These are phyloP conservation scores for Evansstolkia leycettana DNA, from an alignment of 495 filamentous ascomycete species.

Conservation along the genomic window DNA sequence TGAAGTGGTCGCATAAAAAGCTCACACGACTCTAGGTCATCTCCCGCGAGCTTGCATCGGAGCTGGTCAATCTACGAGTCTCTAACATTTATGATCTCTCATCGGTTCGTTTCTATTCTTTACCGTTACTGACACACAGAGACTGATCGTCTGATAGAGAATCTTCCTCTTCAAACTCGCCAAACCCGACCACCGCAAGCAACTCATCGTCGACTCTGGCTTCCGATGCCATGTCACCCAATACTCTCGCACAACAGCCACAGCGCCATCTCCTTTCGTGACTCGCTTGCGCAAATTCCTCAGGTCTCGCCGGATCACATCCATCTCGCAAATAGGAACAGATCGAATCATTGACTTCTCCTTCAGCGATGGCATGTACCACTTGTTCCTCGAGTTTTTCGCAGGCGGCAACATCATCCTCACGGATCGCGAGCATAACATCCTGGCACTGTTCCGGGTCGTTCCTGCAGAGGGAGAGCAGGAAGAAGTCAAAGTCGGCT, in stretches of 20 bases:
- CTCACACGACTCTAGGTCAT: conserved; percentile 53
- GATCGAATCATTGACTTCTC: conserved; percentile 86
- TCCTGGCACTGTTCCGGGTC: conserved; percentile 67
- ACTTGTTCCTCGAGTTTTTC: conserved; percentile 89
- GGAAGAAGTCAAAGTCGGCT: conserved; percentile 59
- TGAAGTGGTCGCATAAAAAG: conserved; percentile 29
- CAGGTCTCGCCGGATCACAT: conserved; percentile 72
- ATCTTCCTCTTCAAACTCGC: conserved; percentile 91
- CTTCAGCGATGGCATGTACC: conserved; percentile 83
- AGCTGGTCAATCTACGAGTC: conserved; percentile 65
- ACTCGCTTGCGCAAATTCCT: conserved; percentile 72
- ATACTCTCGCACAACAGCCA: conserved; percentile 74
- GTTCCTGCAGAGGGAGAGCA: conserved; percentile 61
- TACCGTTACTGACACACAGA: not conserved
- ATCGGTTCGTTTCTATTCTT: conserved; percentile 37
- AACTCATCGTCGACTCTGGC: conserved; percentile 84
- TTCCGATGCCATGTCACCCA: conserved; percentile 91
- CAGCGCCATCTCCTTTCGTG: conserved; percentile 75
- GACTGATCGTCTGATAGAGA: conserved; percentile 33
- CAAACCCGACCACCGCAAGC: conserved; percentile 73
- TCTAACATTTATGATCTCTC: conserved; percentile 93
- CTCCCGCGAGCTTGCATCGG: conserved; percentile 73
- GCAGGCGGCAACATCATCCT: conserved; percentile 91
- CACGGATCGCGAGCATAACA: conserved; percentile 66
- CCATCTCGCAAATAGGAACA: conserved; percentile 74